Percentiles rank a stretch among this genome's conserved stretches.
phyloP scores from a whole-genome alignment of 2,329 filamentous ascomycete species.

The Aureobasidium sp. region DNA sequence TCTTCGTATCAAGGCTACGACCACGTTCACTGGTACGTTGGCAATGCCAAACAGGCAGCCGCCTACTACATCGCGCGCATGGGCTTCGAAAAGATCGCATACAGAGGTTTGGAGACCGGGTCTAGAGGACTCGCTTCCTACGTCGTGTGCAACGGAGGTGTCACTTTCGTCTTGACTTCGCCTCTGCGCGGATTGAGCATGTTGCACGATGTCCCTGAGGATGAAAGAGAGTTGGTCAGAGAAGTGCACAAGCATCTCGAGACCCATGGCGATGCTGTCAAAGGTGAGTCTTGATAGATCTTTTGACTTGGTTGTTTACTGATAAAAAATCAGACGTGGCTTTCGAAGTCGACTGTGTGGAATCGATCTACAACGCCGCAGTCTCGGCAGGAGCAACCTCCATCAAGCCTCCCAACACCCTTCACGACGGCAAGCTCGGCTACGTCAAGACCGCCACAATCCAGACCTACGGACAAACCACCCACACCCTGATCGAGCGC shows the following conservation, averaged over 20 bases:
- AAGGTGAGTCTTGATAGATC: conserved; percentile 32
- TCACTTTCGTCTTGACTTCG: conserved; percentile 77
- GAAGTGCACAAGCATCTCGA: conserved; percentile 79
- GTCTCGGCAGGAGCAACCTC: conserved; percentile 54
- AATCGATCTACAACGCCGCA: conserved; percentile 67
- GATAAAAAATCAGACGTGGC: conserved; percentile 56
- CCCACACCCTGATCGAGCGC: conserved; percentile 79
- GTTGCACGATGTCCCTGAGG: conserved; percentile 25
- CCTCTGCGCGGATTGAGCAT: conserved; percentile 51
- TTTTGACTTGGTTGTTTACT: background rate
- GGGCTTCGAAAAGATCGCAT: conserved; percentile 75
- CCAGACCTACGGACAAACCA: conserved; percentile 89
- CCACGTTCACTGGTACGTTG: conserved; percentile 92
- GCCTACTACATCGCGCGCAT: conserved; percentile 81
- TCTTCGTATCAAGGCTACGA: conserved; percentile 69
- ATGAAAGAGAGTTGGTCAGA: conserved; percentile 56
- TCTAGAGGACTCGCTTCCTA: conserved; percentile 73
- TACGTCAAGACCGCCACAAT: conserved; percentile 69
- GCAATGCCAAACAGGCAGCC: conserved; percentile 92
- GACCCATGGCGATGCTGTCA: conserved; percentile 85
- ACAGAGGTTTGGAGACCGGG: conserved; percentile 81
- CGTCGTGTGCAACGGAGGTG: conserved; percentile 66
- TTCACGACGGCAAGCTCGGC: conserved; percentile 55
- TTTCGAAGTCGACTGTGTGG: conserved; percentile 86
- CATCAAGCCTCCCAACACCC: conserved; percentile 50